phyloP scores from a whole-genome alignment of 306 rosid species.

The Glycine latifolia region DNA sequence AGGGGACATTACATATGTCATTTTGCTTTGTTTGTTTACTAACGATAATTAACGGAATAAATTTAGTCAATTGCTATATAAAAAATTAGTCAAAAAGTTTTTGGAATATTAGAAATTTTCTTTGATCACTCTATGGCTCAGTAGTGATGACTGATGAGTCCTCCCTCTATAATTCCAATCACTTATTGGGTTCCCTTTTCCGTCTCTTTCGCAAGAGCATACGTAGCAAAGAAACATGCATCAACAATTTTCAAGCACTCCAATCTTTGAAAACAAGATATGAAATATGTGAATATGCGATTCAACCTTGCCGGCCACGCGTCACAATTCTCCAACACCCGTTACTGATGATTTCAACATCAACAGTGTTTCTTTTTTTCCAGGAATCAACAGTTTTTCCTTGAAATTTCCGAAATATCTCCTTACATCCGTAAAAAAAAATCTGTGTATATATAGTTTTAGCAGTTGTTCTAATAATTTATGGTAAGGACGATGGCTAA shows the following conservation, averaged over 20 bases:
- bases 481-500: neutral
- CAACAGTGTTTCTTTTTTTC: neutral
- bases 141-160: neutral
- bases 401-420: constrained; percentile 41
- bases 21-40: constrained; percentile 16
- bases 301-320: constrained; percentile 39
- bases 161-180: neutral
- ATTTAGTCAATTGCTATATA: neutral
- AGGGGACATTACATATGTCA: neutral
- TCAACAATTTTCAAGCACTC: constrained; percentile 22
- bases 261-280: constrained; percentile 44
- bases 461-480: neutral
- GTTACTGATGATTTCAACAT: constrained; percentile 4
- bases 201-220: constrained; percentile 40
- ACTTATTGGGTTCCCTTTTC: constrained; percentile 13
- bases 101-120: neutral
- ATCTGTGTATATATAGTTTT: neutral
- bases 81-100: constrained; percentile 3
- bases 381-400: neutral
- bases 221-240: constrained; percentile 33
- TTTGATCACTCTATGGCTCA: neutral
- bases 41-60: neutral
- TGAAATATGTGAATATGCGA: neutral
- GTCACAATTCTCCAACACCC: constrained; percentile 47
- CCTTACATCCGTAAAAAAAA: neutral